These are phyloP conservation scores for Penstemon davidsonii DNA, from an alignment of 257 asterid species.

Conservation along the genomic window DNA sequence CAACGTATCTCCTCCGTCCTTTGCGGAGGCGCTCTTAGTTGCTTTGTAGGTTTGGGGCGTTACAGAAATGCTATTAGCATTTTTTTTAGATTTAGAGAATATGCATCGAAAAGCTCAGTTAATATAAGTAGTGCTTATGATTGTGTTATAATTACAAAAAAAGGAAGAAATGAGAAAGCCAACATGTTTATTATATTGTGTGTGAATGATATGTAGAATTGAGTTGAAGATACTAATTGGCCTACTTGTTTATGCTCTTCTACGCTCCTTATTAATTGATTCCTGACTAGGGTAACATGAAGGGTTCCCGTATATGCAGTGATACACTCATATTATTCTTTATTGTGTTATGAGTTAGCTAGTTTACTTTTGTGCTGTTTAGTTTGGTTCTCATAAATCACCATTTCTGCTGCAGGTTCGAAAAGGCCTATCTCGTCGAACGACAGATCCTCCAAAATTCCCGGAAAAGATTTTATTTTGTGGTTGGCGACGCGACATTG, in stretches of 20 bases:
- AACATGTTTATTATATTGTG: too few relatives aligned
- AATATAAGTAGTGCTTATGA: too few relatives aligned
- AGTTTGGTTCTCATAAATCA: conserved; percentile 29
- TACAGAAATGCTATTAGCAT: too few relatives aligned
- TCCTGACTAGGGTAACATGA: neutral
- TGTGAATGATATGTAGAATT: neutral
- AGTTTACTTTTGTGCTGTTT: neutral
- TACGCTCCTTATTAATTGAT: neutral
- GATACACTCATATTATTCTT: neutral
- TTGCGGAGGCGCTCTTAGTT: too few relatives aligned
- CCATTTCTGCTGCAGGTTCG: conserved; percentile 53
- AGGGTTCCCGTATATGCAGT: neutral
- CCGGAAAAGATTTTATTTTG: conserved; percentile 91
- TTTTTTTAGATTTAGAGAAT: too few relatives aligned
- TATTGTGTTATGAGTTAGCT: neutral
- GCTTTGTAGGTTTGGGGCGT: too few relatives aligned
- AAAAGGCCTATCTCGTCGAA: conserved; percentile 64
- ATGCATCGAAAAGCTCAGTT: too few relatives aligned
- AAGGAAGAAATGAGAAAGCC: too few relatives aligned
- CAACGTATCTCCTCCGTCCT: too few relatives aligned
- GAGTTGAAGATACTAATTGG: neutral
- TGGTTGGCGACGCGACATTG: conserved; percentile 99
- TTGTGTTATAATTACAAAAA: too few relatives aligned
- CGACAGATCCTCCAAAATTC: conserved; percentile 78
- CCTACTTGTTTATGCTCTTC: neutral